phyloP scores from a whole-genome alignment of 345 rosid genomes.

The rapeseed (Brassica napus) region DNA sequence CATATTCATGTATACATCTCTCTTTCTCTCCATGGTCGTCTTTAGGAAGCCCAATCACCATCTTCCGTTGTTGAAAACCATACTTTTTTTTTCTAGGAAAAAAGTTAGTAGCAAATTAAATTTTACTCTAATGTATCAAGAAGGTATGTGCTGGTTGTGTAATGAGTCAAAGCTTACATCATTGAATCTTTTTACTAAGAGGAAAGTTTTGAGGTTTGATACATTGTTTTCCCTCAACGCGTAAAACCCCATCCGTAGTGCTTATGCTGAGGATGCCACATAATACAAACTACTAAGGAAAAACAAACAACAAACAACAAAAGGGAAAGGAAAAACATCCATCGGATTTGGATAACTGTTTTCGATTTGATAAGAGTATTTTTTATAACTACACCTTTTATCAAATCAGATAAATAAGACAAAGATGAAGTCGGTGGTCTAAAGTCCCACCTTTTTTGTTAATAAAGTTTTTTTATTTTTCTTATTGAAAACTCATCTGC shows the following conservation, averaged over 20 bases:
- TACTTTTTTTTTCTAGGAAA: background rate
- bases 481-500: background rate
- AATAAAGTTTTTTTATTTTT: background rate
- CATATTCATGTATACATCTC: slow-evolving; percentile 23
- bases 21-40: slow-evolving; percentile 15
- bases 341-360: background rate
- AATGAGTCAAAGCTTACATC: slow-evolving; percentile 18
- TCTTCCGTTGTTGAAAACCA: slow-evolving; percentile 25
- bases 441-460: slow-evolving; percentile 1
- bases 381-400: background rate
- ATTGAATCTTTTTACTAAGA: background rate
- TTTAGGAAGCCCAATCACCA: slow-evolving; percentile 25
- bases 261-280: background rate
- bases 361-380: background rate
- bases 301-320: slow-evolving; percentile 7
- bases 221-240: slow-evolving; percentile 33
- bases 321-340: background rate
- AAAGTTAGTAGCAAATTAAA: background rate
- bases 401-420: slow-evolving; percentile 5
- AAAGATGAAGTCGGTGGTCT: slow-evolving; percentile 38
- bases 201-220: background rate
- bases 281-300: background rate
- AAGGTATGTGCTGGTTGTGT: background rate
- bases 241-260: slow-evolving; percentile 18
- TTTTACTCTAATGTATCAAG: background rate